Conservation (phyloP, 805 yeast species). For the Ogataea paradorogensis region DNA sequence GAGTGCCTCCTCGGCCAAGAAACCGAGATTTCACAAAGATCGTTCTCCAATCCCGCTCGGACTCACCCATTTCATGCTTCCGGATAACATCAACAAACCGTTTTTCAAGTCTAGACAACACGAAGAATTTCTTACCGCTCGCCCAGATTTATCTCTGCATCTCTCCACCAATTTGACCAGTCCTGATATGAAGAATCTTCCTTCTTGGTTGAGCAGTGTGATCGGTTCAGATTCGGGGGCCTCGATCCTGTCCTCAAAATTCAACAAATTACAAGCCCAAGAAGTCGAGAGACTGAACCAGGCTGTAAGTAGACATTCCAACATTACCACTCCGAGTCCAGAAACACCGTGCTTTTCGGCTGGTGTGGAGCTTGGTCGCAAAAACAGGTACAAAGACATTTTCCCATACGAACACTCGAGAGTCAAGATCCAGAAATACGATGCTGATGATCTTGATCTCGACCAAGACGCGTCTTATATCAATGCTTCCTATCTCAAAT, state of each 20-base stretch:
- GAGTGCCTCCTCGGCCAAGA: constrained; percentile 4
- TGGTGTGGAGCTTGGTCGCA: constrained; percentile 78
- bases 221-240: constrained; percentile 38
- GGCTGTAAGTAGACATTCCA: constrained; percentile 33
- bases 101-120: constrained; percentile 49
- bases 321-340: constrained; percentile 15
- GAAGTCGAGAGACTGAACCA: constrained; percentile 66
- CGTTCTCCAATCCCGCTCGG: constrained; percentile 33
- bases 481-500: constrained; percentile 75
- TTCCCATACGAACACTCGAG: constrained; percentile 85
- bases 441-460: constrained; percentile 19
- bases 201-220: constrained; percentile 50
- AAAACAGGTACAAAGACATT: constrained; percentile 85
- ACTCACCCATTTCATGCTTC: constrained; percentile 53
- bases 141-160: constrained; percentile 28
- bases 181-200: constrained; percentile 35
- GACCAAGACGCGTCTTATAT: constrained; percentile 56
- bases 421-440: constrained; percentile 50
- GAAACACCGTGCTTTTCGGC: constrained; percentile 52
- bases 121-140: constrained; percentile 43
- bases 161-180: constrained; percentile 24
- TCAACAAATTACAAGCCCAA: constrained; percentile 61
- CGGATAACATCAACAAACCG: constrained; percentile 40
- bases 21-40: constrained; percentile 10
- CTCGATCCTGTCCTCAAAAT: constrained; percentile 45